Base-by-base conservation (phyloP, 2,329 filamentous ascomycete species). In the Rutstroemia sp. region DNA sequence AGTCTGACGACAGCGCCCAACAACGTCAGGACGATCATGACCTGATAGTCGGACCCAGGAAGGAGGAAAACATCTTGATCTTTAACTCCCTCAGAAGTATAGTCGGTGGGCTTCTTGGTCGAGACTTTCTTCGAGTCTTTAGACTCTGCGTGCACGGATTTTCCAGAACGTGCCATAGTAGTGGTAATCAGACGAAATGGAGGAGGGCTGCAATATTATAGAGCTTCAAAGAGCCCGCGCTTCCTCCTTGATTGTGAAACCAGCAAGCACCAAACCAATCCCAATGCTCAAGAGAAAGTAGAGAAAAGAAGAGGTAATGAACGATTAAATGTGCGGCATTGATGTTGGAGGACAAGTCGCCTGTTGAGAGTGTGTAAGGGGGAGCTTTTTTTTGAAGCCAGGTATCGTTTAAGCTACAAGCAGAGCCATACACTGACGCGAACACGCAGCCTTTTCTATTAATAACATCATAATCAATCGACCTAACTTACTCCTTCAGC, bases 11-110 rank as follows among this genome's bases (percentile, higher is more conserved):
- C 75, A 55, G 87, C 80, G 51, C 88, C 89, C 61, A 96, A 66
- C 18, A 91, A 64, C 52, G 90, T 95, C 63, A 97, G 73, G 51
- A 80, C 74, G 19, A 83, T 75, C 71, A 95, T 79, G 61, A 90
- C 73, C 73, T 89, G 82, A 76, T 94, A 96, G 75, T 97, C 94
- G 23, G 85, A 86, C 57, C 80, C 74, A 38, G 92, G 90, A 21
- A 99, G 83, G 53, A 89, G 81, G 74, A 96, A 91, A 68, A 97
- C 85, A 77, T 97, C 91, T 75, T 96, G 86, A 76, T 99, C 89
- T 63, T 82, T 79, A 54, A 97, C 88, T 50, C 88, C 88, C 51
- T 90, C 83, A 2, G 88, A 91, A 56, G 84, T 81, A 75, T 90
- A 92, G 67, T 86, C 83, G 50, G 75, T 71, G 10, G 53, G 45